A percentile compares a stretch with the other conserved stretches of the same genome.
phyloP scores from a whole-genome alignment of 2,329 filamentous ascomycete genomes.

The Cladosporium austrohemisphaericum region DNA sequence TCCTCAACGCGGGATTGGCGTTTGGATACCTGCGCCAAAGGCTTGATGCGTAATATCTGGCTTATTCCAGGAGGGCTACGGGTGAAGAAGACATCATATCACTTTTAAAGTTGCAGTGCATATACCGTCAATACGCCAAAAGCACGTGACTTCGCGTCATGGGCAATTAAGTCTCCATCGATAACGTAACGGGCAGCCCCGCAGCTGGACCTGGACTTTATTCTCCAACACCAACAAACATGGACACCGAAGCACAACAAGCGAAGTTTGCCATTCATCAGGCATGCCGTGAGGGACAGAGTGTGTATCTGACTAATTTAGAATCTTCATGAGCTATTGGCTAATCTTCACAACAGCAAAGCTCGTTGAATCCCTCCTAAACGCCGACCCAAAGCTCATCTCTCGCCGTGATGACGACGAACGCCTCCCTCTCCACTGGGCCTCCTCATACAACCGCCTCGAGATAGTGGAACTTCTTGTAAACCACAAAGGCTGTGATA shows the following conservation, averaged over 20 bases:
- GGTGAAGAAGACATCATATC: background rate
- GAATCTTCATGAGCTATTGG: background rate
- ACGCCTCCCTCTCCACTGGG: constrained; percentile 91
- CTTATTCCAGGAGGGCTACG: background rate
- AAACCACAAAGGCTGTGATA: constrained; percentile 70
- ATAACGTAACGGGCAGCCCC: background rate
- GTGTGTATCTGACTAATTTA: constrained; percentile 56
- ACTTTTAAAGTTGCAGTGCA: background rate
- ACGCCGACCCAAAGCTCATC: constrained; percentile 74
- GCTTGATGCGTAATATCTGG: background rate
- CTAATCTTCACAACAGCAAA: constrained; percentile 47
- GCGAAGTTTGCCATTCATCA: constrained; percentile 81
- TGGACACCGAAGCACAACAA: constrained; percentile 33
- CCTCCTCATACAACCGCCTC: constrained; percentile 74
- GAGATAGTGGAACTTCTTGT: constrained; percentile 71
- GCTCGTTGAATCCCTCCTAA: constrained; percentile 70
- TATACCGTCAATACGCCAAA: background rate
- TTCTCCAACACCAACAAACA: constrained; percentile 14
- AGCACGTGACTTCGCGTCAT: no score
- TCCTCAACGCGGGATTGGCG: constrained; percentile 51
- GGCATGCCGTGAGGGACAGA: constrained; percentile 77
- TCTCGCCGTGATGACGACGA: constrained; percentile 76
- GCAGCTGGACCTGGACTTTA: constrained; percentile 5
- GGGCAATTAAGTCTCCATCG: no score
- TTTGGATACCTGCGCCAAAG: constrained; percentile 34